These are phyloP conservation scores for Plasmodium falciparum DNA, from an alignment of 169 alveolate genomes.

Conservation along the genomic window DNA sequence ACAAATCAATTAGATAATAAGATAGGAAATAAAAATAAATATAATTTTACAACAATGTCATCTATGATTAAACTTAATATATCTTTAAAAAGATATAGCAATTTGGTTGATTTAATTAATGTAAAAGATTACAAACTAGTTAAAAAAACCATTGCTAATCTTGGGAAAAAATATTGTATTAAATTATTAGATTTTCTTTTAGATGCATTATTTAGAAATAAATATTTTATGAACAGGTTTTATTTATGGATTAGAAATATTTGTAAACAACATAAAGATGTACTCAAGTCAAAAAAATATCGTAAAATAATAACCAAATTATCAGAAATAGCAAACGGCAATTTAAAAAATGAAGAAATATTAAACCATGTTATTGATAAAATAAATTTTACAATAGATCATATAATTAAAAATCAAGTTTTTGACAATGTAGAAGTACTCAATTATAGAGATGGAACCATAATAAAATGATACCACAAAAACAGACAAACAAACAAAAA, in stretches of 20 bases:
- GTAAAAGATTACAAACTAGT: conserved; percentile 2
- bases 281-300: conserved; percentile 32
- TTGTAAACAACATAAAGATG: conserved; percentile 28
- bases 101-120: not conserved
- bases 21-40: not conserved
- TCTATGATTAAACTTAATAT: conserved; percentile 50
- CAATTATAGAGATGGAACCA: conserved; percentile 62
- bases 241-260: conserved; percentile 55
- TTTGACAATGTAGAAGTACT: conserved; percentile 5
- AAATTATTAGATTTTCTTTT: conserved; percentile 41
- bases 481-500: not conserved
- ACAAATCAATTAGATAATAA: not conserved
- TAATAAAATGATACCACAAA: conserved; percentile 36
- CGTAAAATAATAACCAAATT: conserved; percentile 41
- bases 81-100: conserved; percentile 43
- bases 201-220: not conserved
- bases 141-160: conserved; percentile 20
- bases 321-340: conserved; percentile 4
- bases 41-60: conserved; percentile 18
- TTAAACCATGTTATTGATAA: conserved; percentile 40
- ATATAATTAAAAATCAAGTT: conserved; percentile 24
- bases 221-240: not conserved
- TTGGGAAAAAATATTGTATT: conserved; percentile 63
- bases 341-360: conserved; percentile 28
- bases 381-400: conserved; percentile 34